Base-by-base conservation (phyloP, 495 filamentous ascomycete species). In the Penicillium mononematosum region DNA sequence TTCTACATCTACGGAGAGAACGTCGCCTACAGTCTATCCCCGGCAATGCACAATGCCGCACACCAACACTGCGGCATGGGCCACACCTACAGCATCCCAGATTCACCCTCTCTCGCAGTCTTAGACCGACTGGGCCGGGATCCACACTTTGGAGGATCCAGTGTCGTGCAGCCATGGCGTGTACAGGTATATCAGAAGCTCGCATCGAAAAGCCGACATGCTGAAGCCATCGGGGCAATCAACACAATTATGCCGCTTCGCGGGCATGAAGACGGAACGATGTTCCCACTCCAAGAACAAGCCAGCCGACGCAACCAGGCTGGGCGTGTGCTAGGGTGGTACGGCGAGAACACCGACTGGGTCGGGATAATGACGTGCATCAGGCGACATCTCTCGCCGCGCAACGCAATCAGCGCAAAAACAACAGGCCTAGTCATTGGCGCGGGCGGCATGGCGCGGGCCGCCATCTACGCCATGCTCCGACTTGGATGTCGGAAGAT, bases 271-370 rank as follows among this genome's bases (percentile, higher is more conserved):
- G 79, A 87, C 60, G 85, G 83, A 25, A 81, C 75, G 3, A 85
- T 90, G 50, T 78, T 86, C 24, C 80, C 86, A n/a, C 80, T 90
- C 42, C 78, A 83, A 17, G 67, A 78, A 22, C 75, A 87, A 44
- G 81, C 84, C 38, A 84, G 82, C 62, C 80, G 85, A 24, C 79
- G 87, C 27, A 86, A 87, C 68, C 83, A 81, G 62, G 77, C 85
- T 4, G 88, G 89, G 0, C 72, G 79, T 1, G 80, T 89, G 5
- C 66, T 79, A 47, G 86, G 82, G 5, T 86, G 91, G 60, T 92
- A 90, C 58, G 90, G 90, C 7, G 88, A 92, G 53, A 94, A 94
- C 66, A 94, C 88, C 0, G 89, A 92, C 71, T 94, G 89, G 87
- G 87, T 87, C 25, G 85, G 88, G 14, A 88, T 92, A 25, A 74